Conservation (phyloP, 2,329 filamentous ascomycete genomes). For the Cladosporium sp. region DNA sequence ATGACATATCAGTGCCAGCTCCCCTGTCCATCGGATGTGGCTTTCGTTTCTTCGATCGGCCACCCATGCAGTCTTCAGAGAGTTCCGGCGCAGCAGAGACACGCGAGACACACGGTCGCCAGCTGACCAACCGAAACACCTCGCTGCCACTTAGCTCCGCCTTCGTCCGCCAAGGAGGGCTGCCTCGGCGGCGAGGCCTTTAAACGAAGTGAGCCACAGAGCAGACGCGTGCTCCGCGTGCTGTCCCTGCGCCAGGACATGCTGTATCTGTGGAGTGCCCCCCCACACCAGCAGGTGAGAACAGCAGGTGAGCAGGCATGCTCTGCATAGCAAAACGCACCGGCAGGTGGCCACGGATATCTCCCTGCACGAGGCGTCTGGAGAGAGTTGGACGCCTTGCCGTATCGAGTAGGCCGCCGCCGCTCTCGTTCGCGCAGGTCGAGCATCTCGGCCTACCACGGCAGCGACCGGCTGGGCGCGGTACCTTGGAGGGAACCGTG, state of each 20-base stretch:
- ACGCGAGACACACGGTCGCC: slow-evolving; percentile 1
- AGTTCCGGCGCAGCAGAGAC: slow-evolving; percentile 15
- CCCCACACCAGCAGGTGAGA: slow-evolving; percentile 5
- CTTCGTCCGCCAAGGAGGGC: slow-evolving; percentile 2
- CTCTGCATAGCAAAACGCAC: not conserved
- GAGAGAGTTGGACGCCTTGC: slow-evolving; percentile 13
- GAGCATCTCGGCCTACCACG: slow-evolving; percentile 9
- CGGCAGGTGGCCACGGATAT: slow-evolving; percentile 14
- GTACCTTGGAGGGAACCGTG: slow-evolving; percentile 10
- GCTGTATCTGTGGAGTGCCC: not conserved
- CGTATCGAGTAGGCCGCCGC: slow-evolving; percentile 3
- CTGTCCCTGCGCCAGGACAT: slow-evolving; percentile 13
- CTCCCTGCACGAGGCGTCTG: slow-evolving; percentile 6
- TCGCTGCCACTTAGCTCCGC: slow-evolving; percentile 7
- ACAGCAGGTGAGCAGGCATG: not conserved
- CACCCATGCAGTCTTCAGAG: slow-evolving; percentile 13
- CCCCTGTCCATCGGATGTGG: not conserved
- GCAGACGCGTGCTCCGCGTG: not conserved
- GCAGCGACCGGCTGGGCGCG: slow-evolving; percentile 12
- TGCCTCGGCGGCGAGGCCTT: not conserved
- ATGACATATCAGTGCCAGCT: slow-evolving; percentile 14
- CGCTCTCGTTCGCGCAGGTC: not conserved
- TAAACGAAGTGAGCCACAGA: not conserved
- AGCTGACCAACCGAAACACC: slow-evolving; percentile 12
- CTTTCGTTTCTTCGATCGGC: slow-evolving; percentile 4